Base-by-base conservation (phyloP, 164 flowering plant species). In the Malania oleifera region DNA sequence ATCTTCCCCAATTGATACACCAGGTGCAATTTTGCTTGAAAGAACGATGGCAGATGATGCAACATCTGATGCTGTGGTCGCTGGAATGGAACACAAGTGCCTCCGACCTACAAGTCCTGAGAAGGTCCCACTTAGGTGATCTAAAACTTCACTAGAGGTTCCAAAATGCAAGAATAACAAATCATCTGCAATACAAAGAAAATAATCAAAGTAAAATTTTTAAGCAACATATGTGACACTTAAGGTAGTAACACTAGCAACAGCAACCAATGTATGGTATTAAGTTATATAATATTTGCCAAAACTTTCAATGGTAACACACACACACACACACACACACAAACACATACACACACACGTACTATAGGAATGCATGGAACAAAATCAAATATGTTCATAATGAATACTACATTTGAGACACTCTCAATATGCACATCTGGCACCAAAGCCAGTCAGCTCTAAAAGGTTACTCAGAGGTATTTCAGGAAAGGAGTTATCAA, bases 1-100 rank as follows among this genome's bases (percentile, higher is more conserved):
- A 59, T 91, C 98, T 65, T 95, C 98, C 12, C 96, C 99, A 72
- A 95, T 64, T 43, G 99, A 95, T 61, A 85, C 95, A 47, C 87
- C 91, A 20, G 88, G 78, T 60, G 80, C 75, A 77, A 95, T 81
- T 74, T 84, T 79, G 69, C 96, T 91, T 43, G 96, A 89, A 69
- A 91, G 80, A 56, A 95, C 75, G 61, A 83, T 68, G 65, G 96
- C 77, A 52, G 96, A 87, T 70, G 96, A 82, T 57, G 99, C 85
- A 73, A 95, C 84, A 56, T 91, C 97, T 57, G 91, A 91, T 23
- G 70, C 80, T 44, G 95, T 89, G 37, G 95, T 95, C 51, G 99
- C 96, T 49, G 99, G 99, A 53, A 91, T 79, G 27, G 98, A 88
- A 65, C 90, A 89, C 39, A 91, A 75, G 70, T 95, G 99, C 73